Base-by-base conservation (phyloP, 2,329 filamentous ascomycete genomes). In the Thielaviopsis populi region DNA sequence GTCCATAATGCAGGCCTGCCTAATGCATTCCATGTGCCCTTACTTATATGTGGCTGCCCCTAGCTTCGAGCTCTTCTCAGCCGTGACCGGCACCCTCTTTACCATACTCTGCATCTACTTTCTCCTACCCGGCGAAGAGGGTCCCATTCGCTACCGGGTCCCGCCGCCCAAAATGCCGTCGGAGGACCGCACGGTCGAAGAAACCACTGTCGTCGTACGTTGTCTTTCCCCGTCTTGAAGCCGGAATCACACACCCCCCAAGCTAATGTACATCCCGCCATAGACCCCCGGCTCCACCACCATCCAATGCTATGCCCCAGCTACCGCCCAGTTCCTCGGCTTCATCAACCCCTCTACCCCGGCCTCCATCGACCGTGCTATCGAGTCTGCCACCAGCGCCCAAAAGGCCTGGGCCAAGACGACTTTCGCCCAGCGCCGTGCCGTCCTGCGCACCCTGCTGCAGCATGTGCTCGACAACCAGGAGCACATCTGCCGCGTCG, bases 391-490 rank as follows among this genome's bases (percentile, higher is more conserved):
- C 1, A 79, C 84, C 43, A 76, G 77, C 15, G 92, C 91, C 1
- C 94, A 99, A 74, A 74, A 75, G 64, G 77, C 78, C 77, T 99
- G 92, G 92, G 82, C 83, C 2, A 75, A 77, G 65, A 95, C 92
- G 0, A 86, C 82, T 0, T 95, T 96, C 71, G 76, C 80, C 8
- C 80, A 95, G 73, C 82, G 94, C 66, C 81, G 86, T 68, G 85
- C 82, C 69, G 89, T 99, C 56, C 79, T 99, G 67, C 84, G 85
- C 66, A 89, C 89, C 6, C 78, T 99, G 71, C 78, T 95, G 69
- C 86, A 85, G 74, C 86, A 91, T 69, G 80, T 99, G 10, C 81
- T 99, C 65, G 88, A 95, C 68, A 87, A 97, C 72, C 91, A 96
- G 73, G 87, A 92, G 68, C 80, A 86, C 30, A 95, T 99, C 69